Evolutionary conservation across 2,329 filamentous ascomycete genomes (phyloP).

Genomic region (Chaetomium olivaceum): DNA sequence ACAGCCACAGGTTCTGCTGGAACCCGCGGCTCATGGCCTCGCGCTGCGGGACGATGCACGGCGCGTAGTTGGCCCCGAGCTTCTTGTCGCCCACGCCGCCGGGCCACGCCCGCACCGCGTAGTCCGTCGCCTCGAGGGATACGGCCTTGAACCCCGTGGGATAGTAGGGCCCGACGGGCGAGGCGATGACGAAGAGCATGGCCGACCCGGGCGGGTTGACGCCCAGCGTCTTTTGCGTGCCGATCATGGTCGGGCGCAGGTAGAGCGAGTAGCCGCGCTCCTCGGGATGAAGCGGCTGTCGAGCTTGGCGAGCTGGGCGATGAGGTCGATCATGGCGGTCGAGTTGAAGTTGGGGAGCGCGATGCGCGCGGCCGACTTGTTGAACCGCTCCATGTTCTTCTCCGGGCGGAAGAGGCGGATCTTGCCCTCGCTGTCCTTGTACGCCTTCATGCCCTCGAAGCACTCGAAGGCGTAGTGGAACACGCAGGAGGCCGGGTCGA

Average conservation of each 20-base stretch:
- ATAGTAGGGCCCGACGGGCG: slow-evolving; percentile 96
- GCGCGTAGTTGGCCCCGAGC: slow-evolving; percentile 98
- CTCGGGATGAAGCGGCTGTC: slow-evolving; percentile 90
- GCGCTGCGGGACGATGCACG: slow-evolving; percentile 94
- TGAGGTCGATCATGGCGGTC: slow-evolving; percentile 73
- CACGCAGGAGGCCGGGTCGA: slow-evolving; percentile 94
- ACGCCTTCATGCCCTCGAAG: slow-evolving; percentile 99
- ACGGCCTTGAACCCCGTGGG: slow-evolving; percentile 98
- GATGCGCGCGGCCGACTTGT: slow-evolving; percentile 88
- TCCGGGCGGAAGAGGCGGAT: slow-evolving; percentile 90
- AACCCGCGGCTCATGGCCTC: slow-evolving; percentile 88
- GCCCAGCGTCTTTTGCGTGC: slow-evolving; percentile 90
- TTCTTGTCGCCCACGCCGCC: slow-evolving; percentile 98
- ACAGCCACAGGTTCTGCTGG: slow-evolving; percentile 98
- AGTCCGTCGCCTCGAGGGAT: slow-evolving; percentile 91
- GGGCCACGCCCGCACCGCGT: slow-evolving; percentile 95
- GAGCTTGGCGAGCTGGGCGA: slow-evolving; percentile 74
- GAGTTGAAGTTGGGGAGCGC: slow-evolving; percentile 84
- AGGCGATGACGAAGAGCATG: slow-evolving; percentile 91
- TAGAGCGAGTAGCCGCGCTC: slow-evolving; percentile 91
- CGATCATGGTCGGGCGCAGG: slow-evolving; percentile 94
- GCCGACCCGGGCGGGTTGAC: slow-evolving; percentile 90
- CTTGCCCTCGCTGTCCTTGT: slow-evolving; percentile 78
- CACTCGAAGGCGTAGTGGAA: slow-evolving; percentile 98
- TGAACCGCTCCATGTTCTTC: slow-evolving; percentile 94